Conservation (phyloP, 1,284 basidiomycete species). For the Tranzscheliella williamsii region DNA sequence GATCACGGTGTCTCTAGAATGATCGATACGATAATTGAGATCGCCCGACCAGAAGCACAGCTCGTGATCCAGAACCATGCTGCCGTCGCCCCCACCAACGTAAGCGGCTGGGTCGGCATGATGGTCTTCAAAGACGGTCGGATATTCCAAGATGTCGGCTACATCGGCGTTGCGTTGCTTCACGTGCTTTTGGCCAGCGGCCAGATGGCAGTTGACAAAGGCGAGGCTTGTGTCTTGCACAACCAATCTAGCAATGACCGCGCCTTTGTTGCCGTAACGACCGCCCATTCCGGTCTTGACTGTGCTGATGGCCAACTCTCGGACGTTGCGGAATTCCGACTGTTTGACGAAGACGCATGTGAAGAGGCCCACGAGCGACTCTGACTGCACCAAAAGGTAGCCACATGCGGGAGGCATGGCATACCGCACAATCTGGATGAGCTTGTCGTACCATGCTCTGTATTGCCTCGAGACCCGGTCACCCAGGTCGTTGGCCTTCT, state of each 20-base stretch:
- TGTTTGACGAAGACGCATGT: slow-evolving; percentile 81
- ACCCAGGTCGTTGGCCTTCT: slow-evolving; percentile 41
- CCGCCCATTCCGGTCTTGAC: slow-evolving; percentile 91
- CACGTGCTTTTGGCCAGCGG: slow-evolving; percentile 84
- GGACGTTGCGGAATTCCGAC: slow-evolving; percentile 65
- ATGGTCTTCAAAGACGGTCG: slow-evolving; percentile 22
- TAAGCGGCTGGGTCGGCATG: slow-evolving; percentile 66
- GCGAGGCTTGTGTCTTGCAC: slow-evolving; percentile 79
- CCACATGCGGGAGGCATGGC: slow-evolving; percentile 62
- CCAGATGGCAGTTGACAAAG: slow-evolving; percentile 93
- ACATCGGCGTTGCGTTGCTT: slow-evolving; percentile 83
- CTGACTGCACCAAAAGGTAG: slow-evolving; percentile 80
- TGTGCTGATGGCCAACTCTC: slow-evolving; percentile 74
- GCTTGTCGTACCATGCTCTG: slow-evolving; percentile 49
- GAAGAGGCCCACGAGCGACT: slow-evolving; percentile 88
- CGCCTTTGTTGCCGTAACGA: slow-evolving; percentile 95
- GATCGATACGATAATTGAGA: slow-evolving; percentile 79
- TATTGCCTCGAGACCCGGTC: slow-evolving; percentile 43
- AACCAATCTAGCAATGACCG: slow-evolving; percentile 84
- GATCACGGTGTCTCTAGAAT: slow-evolving; percentile 78
- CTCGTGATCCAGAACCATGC: slow-evolving; percentile 93
- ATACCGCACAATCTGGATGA: slow-evolving; percentile 44
- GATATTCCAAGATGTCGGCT: slow-evolving; percentile 65
- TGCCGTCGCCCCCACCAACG: slow-evolving; percentile 86
- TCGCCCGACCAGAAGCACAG: slow-evolving; percentile 79